Base-by-base conservation (phyloP, 2,329 filamentous ascomycete genomes). In the Pestalotiopsis sp. region DNA sequence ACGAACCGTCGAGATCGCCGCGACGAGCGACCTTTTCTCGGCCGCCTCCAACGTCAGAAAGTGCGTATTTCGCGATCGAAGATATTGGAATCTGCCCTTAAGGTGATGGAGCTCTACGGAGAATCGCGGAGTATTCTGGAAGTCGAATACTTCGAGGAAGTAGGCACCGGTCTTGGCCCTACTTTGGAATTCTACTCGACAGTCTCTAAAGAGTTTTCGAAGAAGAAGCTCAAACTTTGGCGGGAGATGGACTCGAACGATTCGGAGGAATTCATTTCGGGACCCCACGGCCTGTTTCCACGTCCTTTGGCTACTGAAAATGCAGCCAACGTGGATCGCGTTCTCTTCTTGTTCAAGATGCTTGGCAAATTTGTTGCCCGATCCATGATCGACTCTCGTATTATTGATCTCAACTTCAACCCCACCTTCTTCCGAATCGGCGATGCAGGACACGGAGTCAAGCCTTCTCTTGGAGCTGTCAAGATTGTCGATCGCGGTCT, bases 81-180 rank as follows among this genome's bases (percentile, higher is more conserved):
- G 75, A 98, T 99, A 61, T 86, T 99, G 7, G 96, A 99, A 78
- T 98, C 96, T 14, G 96, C 96, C 0, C 86, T 98, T 79, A 99
- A 99, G 81, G 96, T 99, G 38, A 98, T 99, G 95, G 95, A 99
- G 75, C 88, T 98, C 2, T 99, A 99, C 76, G 96, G 96, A 0
- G 94, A 94, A n/a, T 97, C 95, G 1, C 94, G 97, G 69, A 98
- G 95, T 78, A 93, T 98, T 36, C 84, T 99, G 0, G 96, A 99
- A 77, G 95, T 99, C 2, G 97, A 99, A 77, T 99, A 99, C 77
- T 99, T 99, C 74, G 96, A 98, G 76, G 96, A 99, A 81, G 96
- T 99, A 25, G 96, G 96, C 68, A 99, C 97, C 27, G 96, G 96
- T 61, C 86, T 99, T 61, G 96, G 96, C 0, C 96, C 96, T 4